Percentiles rank a stretch among this genome's conserved stretches.
Conservation (phyloP, 139 green algal species). For the Yamagishiella unicocca region DNA sequence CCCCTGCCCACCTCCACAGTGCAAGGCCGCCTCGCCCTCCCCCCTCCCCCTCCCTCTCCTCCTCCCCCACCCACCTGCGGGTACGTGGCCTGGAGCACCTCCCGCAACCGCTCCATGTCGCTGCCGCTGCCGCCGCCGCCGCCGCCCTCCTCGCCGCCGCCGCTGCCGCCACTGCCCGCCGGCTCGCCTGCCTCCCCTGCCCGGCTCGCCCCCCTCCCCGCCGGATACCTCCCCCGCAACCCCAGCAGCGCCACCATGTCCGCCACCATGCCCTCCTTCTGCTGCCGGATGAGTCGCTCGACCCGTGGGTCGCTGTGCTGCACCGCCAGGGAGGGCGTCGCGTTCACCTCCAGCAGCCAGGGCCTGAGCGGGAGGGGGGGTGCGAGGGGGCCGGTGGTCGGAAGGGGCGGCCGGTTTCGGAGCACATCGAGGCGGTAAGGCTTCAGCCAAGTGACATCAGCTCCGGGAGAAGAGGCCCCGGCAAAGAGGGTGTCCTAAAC, state of each 20-base stretch:
- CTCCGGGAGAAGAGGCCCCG: no score
- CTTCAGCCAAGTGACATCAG: no score
- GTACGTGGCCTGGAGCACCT: slow-evolving; percentile 16
- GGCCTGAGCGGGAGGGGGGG: slow-evolving; percentile 3
- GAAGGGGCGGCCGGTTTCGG: not conserved
- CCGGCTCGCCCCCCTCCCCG: not conserved
- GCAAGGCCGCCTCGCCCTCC: no score
- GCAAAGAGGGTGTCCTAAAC: no score
- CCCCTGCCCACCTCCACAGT: no score
- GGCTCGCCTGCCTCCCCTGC: not conserved
- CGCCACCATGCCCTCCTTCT: slow-evolving; percentile 51
- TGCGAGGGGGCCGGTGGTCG: not conserved
- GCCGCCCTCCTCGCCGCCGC: not conserved
- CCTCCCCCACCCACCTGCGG: slow-evolving; percentile 17
- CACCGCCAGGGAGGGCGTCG: slow-evolving; percentile 70
- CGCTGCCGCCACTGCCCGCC: not conserved
- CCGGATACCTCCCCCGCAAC: slow-evolving; percentile 16
- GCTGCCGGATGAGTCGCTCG: not conserved
- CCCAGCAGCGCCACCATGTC: slow-evolving; percentile 55
- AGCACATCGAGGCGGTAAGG: no score
- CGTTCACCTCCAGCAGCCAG: slow-evolving; percentile 63
- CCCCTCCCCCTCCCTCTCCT: no score
- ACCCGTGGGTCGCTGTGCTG: slow-evolving; percentile 55
- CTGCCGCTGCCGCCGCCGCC: no score
- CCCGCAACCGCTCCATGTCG: slow-evolving; percentile 11